Base-by-base conservation (phyloP, 805 yeast species). In the Candida maris region DNA sequence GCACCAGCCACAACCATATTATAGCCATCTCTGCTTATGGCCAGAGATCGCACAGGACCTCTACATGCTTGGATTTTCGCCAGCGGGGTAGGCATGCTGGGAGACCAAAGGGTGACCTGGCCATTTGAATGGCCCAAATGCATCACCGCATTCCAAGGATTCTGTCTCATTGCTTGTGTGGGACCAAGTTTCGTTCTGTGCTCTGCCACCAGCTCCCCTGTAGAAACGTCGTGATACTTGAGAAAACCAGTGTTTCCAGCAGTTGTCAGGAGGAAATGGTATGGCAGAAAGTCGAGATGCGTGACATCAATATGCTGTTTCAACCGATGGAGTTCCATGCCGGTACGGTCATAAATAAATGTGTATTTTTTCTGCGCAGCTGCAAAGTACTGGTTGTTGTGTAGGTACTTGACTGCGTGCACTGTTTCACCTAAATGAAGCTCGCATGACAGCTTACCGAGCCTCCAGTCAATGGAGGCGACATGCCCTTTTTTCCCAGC, bases 331-430 rank as follows among this genome's bases (percentile, higher is more conserved):
- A 93, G 65, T 69, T 93, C 99, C 36, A 82, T 72, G 19, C 99
- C 99, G 44, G 81, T 77, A 47, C 81, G 81, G 61, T 93, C 96
- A 60, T 93, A 93, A 24, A 93, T 85, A 58, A 82, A 93, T 0
- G 93, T 85, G 61, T 91, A 86, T 59, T 87, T 89, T 64, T 88
- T 89, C 64, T 93, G 99, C 2, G 99, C 97, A 13, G 81, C 96
- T 0, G 99, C 99, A 65, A 86, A 88, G 61, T 70, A 88, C 61
- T 88, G 96, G 56, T 89, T 94, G 55, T 83, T 88, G 54, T 91
- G 97, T 44, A 93, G 68, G 63, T 84, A 88, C 54, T 88, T 85
- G 18, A 89, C 96, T 2, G 89, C 93, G 53, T 85, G 76, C 8
- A 89, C 86, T 0, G 97, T 87, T 63, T 93, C 99, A 52, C 83